phyloP scores from a whole-genome alignment of 352 stramenopile genomes.

The Pythium phragmitis region DNA sequence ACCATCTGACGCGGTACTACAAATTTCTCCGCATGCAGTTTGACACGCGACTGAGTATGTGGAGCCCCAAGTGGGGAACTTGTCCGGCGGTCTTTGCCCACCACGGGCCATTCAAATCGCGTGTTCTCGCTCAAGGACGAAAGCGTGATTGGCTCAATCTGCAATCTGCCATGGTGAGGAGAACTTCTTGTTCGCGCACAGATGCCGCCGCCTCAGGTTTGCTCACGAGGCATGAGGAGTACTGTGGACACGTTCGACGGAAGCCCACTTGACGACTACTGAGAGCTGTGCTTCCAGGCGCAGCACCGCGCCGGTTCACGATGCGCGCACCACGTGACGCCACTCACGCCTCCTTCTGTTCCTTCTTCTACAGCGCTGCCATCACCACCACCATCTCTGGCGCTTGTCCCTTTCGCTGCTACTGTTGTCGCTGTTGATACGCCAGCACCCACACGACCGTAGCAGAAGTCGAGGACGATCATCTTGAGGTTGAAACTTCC shows the following conservation, averaged over 20 bases:
- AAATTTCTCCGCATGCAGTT: slow-evolving; percentile 89
- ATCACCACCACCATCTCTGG: background rate
- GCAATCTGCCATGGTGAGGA: too few relatives aligned
- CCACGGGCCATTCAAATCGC: too few relatives aligned
- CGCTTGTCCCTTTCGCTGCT: background rate
- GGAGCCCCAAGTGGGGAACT: slow-evolving; percentile 70
- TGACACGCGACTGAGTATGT: slow-evolving; percentile 86
- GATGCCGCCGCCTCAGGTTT: too few relatives aligned
- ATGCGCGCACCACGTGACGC: slow-evolving; percentile 37
- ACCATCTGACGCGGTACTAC: slow-evolving; percentile 77
- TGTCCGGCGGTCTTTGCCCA: too few relatives aligned
- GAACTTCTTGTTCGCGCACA: too few relatives aligned
- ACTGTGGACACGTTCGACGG: too few relatives aligned
- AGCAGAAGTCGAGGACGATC: background rate
- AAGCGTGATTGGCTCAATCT: too few relatives aligned
- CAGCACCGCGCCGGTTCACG: slow-evolving; percentile 86
- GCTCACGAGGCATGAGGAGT: too few relatives aligned
- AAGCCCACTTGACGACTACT: slow-evolving; percentile 91
- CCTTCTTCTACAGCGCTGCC: background rate
- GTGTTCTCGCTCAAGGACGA: too few relatives aligned
- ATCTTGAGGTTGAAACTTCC: background rate
- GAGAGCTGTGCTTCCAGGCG: slow-evolving; percentile 71
- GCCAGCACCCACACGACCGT: background rate
- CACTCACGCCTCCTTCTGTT: background rate
- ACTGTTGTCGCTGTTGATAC: background rate